These are phyloP conservation scores for Gillenia trifoliata DNA, from an alignment of 306 rosid genomes.

Conservation along the genomic window DNA sequence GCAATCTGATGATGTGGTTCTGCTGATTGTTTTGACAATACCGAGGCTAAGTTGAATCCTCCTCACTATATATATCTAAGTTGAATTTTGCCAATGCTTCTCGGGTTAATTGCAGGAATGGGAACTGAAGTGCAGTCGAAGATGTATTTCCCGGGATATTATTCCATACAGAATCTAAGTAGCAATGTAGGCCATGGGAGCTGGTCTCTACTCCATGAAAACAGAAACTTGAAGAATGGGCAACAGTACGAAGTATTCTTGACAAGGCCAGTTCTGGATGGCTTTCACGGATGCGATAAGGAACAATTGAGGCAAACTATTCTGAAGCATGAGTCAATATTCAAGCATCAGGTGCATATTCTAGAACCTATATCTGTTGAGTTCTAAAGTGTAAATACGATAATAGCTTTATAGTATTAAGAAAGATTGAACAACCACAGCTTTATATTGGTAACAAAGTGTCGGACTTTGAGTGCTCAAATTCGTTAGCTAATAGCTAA, in stretches of 20 bases:
- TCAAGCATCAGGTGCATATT: constrained; percentile 30
- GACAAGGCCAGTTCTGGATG: not conserved
- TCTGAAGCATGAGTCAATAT: constrained; percentile 31
- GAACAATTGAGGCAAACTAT: constrained; percentile 31
- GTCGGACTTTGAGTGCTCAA: not conserved
- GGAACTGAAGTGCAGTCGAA: constrained; percentile 34
- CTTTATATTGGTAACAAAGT: not conserved
- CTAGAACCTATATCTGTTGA: not conserved
- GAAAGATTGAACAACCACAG: not conserved
- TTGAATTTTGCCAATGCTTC: not conserved
- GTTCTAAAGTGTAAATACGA: not conserved
- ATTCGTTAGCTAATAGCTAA: not conserved
- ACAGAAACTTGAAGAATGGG: constrained; percentile 13
- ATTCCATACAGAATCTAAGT: constrained; percentile 15
- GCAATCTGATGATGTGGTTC: not conserved
- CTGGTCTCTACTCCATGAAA: constrained; percentile 22
- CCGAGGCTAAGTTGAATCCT: not conserved
- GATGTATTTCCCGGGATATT: constrained; percentile 29
- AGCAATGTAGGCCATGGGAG: constrained; percentile 11
- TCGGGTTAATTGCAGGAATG: constrained; percentile 30
- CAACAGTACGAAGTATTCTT: constrained; percentile 18
- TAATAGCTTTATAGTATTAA: not conserved
- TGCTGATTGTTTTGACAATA: not conserved
- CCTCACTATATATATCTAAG: not conserved
- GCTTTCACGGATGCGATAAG: constrained; percentile 15